These are phyloP conservation scores for Meira miltonrushii DNA, from an alignment of 1,284 basidiomycete genomes.

Conservation along the genomic window DNA sequence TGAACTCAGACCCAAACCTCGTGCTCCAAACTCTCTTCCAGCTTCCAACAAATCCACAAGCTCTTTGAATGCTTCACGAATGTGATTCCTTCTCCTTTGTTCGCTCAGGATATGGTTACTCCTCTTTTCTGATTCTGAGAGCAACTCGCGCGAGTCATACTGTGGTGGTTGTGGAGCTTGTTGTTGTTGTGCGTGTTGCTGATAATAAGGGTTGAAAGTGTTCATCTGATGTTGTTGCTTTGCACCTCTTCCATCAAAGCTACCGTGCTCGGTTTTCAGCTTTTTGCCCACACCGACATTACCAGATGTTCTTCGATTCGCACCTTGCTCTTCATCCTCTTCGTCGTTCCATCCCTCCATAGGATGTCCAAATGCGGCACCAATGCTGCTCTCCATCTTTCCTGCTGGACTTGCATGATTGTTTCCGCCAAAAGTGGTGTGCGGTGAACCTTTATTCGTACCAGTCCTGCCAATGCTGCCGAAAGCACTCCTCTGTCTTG, in stretches of 20 bases:
- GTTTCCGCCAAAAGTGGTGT: background rate
- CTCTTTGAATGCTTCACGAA: slow-evolving; percentile 47
- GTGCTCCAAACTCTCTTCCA: slow-evolving; percentile 46
- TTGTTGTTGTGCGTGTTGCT: background rate
- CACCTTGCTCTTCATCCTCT: background rate
- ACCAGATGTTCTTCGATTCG: background rate
- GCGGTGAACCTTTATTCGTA: background rate
- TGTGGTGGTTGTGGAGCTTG: slow-evolving; percentile 1
- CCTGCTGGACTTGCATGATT: background rate
- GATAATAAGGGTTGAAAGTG: background rate
- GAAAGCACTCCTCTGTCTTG: slow-evolving; percentile 1
- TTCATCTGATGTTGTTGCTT: background rate
- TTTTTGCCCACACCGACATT: slow-evolving; percentile 25
- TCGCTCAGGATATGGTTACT: slow-evolving; percentile 48
- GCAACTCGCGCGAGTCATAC: slow-evolving; percentile 25
- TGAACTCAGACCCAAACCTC: slow-evolving; percentile 42
- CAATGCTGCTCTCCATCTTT: background rate
- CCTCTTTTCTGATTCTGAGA: slow-evolving; percentile 43
- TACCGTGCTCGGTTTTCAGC: slow-evolving; percentile 33
- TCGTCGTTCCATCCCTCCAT: slow-evolving; percentile 6
- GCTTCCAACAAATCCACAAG: slow-evolving; percentile 47
- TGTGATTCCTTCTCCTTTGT: slow-evolving; percentile 48
- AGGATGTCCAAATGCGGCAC: slow-evolving; percentile 7
- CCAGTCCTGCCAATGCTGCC: background rate
- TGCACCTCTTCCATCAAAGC: no score